These are phyloP conservation scores for Suillus subluteus DNA, from an alignment of 768 basidiomycete genomes.

Conservation along the genomic window DNA sequence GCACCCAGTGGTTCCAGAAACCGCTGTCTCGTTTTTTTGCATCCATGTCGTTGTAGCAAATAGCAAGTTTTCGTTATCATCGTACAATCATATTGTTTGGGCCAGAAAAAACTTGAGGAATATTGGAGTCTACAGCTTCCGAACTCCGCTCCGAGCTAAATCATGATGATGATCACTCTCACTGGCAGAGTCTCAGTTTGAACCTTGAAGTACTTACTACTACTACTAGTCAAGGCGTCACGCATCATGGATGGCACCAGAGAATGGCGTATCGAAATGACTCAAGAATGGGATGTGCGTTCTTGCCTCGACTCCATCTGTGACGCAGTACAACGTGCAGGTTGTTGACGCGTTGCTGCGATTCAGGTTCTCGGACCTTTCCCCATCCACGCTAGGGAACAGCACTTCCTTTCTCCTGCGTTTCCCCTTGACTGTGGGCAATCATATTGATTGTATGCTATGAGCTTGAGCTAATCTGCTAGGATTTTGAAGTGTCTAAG, in stretches of 20 bases:
- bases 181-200: too few relatives aligned
- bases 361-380: constrained; percentile 79
- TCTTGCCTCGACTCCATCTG: neutral
- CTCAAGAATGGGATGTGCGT: constrained; percentile 34
- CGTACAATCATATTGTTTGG: neutral
- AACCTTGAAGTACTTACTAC: too few relatives aligned
- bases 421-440: constrained; percentile 67
- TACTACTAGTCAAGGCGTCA: too few relatives aligned
- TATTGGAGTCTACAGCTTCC: neutral
- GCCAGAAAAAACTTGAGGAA: neutral
- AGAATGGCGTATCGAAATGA: constrained; percentile 29
- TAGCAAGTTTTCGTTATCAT: neutral
- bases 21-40: neutral
- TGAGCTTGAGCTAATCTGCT: neutral
- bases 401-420: constrained; percentile 78
- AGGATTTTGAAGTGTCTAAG: constrained; percentile 45
- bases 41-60: neutral
- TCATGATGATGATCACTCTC: too few relatives aligned
- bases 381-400: constrained; percentile 82
- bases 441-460: constrained; percentile 3
- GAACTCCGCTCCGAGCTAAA: neutral
- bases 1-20: neutral
- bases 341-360: neutral
- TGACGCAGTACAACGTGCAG: neutral
- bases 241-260: neutral